Evolutionary conservation across 1,284 basidiomycete genomes (phyloP).

Genomic region (Takashimella tepidaria): DNA sequence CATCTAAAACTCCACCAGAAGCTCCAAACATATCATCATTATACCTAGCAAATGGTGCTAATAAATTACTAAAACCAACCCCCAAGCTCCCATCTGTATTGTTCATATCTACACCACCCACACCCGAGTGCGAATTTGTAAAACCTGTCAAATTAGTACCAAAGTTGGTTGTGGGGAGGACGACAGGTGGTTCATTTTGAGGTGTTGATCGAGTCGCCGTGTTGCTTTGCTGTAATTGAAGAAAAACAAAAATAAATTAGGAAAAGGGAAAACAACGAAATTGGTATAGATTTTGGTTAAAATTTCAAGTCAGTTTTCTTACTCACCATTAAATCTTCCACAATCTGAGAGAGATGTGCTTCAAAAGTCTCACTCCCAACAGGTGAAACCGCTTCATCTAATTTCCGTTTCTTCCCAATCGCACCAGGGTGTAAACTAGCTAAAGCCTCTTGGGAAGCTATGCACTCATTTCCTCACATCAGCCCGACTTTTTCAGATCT

Average conservation of each 20-base stretch:
- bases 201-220: neutral
- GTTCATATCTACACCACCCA: neutral
- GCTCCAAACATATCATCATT: neutral
- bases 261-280: no score
- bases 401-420: neutral
- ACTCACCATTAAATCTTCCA: neutral
- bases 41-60: neutral
- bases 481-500: no score
- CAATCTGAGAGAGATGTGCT: neutral
- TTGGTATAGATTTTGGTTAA: no score
- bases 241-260: neutral
- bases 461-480: neutral
- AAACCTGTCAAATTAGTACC: no score
- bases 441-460: neutral
- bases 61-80: neutral
- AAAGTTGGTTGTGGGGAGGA: no score
- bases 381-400: neutral
- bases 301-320: no score
- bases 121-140: neutral
- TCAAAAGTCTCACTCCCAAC: neutral
- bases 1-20: neutral
- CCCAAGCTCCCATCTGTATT: no score
- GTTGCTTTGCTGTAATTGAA: neutral
- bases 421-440: neutral
- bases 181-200: neutral